Percentiles rank a stretch among this genome's conserved stretches.
Conservation (phyloP, 768 basidiomycete genomes). For the Pisolithus sp. region DNA sequence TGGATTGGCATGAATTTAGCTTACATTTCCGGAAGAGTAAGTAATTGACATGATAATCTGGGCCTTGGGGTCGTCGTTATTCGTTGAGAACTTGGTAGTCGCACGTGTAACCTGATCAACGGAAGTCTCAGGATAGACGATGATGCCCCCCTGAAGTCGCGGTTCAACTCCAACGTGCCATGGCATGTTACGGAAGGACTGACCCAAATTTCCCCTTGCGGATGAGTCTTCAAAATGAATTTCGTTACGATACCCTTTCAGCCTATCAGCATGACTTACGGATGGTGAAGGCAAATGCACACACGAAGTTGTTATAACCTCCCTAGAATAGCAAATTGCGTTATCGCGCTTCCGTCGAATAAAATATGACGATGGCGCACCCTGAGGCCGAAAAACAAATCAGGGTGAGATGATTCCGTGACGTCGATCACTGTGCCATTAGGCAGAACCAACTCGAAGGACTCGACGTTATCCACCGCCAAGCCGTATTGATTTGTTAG, state of each 20-base stretch:
- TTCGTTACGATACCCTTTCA: conserved; percentile 51
- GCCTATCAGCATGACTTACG: not conserved
- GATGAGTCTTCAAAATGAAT: conserved; percentile 47
- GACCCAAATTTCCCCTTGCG: conserved; percentile 59
- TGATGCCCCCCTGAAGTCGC: conserved; percentile 40
- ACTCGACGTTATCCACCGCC: conserved; percentile 45
- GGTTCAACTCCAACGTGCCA: not conserved
- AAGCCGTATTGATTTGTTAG: too few relatives aligned
- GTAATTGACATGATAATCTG: conserved; percentile 41
- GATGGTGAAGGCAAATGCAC: not conserved
- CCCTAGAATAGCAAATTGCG: conserved; percentile 32
- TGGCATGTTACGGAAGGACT: conserved; percentile 5
- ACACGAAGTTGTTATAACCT: conserved; percentile 55
- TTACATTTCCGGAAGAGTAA: conserved; percentile 25
- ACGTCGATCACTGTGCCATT: conserved; percentile 37
- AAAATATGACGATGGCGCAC: conserved; percentile 16
- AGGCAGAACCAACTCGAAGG: conserved; percentile 52
- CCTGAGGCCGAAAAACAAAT: conserved; percentile 39
- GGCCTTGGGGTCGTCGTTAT: conserved; percentile 18
- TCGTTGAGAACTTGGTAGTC: conserved; percentile 14
- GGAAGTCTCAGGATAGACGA: conserved; percentile 20
- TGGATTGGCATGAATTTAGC: not conserved
- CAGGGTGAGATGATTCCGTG: conserved; percentile 26
- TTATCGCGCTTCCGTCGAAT: not conserved
- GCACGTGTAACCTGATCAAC: conserved; percentile 13